Evolutionary conservation across 805 yeast species (phyloP).

Genomic region (Yamadazyma sp.): DNA sequence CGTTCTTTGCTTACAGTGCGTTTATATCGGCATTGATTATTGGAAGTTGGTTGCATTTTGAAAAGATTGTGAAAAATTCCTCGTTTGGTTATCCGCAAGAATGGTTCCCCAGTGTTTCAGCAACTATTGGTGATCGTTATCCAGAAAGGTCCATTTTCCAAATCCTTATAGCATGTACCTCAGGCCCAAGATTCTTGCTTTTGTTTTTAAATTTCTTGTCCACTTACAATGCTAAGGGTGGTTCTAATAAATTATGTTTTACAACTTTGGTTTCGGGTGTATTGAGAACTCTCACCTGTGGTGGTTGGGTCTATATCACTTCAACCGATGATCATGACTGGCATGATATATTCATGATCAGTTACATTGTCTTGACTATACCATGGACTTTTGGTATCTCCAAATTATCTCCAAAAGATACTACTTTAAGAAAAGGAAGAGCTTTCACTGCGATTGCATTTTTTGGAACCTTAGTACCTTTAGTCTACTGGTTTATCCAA

Average conservation of each 20-base stretch:
- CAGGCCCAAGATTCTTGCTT: conserved; percentile 85
- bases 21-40: conserved; percentile 71
- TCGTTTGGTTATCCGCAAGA: conserved; percentile 92
- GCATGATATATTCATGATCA: conserved; percentile 94
- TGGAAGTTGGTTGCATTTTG: conserved; percentile 76
- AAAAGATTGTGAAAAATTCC: conserved; percentile 85
- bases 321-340: conserved; percentile 96
- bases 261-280: conserved; percentile 55
- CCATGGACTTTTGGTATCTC: conserved; percentile 83
- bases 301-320: conserved; percentile 98
- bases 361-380: conserved; percentile 80
- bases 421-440: conserved; percentile 50
- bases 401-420: conserved; percentile 41
- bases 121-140: conserved; percentile 94
- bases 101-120: conserved; percentile 98
- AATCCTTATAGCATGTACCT: conserved; percentile 83
- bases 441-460: conserved; percentile 55
- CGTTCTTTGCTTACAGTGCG: conserved; percentile 68
- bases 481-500: conserved; percentile 85
- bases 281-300: conserved; percentile 90
- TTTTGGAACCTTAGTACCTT: conserved; percentile 72
- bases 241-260: conserved; percentile 1
- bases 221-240: conserved; percentile 12
- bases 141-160: conserved; percentile 95
- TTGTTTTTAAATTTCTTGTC: conserved; percentile 51